Conservation (phyloP, 805 yeast species). For the Kazachstania africana region DNA sequence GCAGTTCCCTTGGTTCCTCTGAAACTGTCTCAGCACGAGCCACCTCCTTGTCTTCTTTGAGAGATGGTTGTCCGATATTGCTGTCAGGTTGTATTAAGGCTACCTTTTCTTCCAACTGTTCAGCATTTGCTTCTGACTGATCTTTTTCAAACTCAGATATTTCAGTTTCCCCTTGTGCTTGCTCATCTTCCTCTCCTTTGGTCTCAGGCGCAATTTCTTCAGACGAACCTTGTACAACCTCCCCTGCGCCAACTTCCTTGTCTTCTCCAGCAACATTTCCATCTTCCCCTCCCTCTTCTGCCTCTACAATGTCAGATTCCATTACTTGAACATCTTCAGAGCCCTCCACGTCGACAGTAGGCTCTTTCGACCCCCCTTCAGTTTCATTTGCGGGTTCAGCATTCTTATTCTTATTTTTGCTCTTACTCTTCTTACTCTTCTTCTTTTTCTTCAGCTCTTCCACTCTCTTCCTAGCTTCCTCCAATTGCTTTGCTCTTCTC, state of each 20-base stretch:
- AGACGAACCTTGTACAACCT: constrained; percentile 4
- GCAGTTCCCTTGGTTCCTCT: constrained; percentile 1
- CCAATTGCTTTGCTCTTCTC: constrained; percentile 48
- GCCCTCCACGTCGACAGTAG: constrained; percentile 2
- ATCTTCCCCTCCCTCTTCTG: constrained; percentile 3
- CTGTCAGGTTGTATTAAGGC: too few relatives aligned
- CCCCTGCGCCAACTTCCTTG: constrained; percentile 7
- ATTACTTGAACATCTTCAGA: constrained; percentile 3
- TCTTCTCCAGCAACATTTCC: constrained; percentile 2
- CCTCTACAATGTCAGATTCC: constrained; percentile 1
- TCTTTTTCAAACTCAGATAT: neutral
- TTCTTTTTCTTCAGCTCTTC: constrained; percentile 57
- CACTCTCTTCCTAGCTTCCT: constrained; percentile 61
- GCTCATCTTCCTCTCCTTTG: constrained; percentile 1
- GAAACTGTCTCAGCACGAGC: constrained; percentile 2
- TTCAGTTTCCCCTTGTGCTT: constrained; percentile 3
- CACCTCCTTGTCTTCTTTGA: neutral
- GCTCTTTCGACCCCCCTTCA: constrained; percentile 1
- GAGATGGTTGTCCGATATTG: too few relatives aligned
- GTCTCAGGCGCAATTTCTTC: constrained; percentile 5
- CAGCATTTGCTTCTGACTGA: constrained; percentile 2
- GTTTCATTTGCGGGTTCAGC: constrained; percentile 7
- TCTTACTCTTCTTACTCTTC: constrained; percentile 35
- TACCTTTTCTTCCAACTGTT: constrained; percentile 2
- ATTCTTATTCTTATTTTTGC: constrained; percentile 20